Evolutionary conservation across 2,329 filamentous ascomycete species (phyloP).

Genomic region (Hypoxylon sp.): DNA sequence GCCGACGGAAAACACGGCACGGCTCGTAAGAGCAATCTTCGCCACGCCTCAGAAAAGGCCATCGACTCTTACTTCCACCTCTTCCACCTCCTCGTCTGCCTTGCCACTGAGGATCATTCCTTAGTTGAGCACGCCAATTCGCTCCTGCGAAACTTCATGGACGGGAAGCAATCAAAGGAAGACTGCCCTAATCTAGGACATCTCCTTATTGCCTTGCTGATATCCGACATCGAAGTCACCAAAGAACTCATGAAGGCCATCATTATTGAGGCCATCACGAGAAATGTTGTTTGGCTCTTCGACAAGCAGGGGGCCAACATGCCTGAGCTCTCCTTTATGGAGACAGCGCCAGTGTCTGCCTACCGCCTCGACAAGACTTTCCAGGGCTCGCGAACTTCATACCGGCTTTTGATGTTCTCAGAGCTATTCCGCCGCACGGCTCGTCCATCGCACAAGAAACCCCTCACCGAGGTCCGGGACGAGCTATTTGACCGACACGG

Average conservation of each 20-base stretch:
- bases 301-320: conserved; percentile 53
- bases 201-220: conserved; percentile 61
- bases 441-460: conserved; percentile 52
- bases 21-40: conserved; percentile 55
- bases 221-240: conserved; percentile 59
- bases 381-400: conserved; percentile 59
- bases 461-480: conserved; percentile 57
- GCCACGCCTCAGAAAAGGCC: conserved; percentile 64
- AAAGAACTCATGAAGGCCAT: conserved; percentile 56
- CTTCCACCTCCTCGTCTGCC: conserved; percentile 63
- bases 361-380: conserved; percentile 64
- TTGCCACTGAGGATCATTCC: conserved; percentile 54
- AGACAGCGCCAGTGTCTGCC: conserved; percentile 55
- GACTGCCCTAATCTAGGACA: conserved; percentile 62
- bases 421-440: conserved; percentile 62
- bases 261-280: conserved; percentile 62
- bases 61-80: conserved; percentile 66
- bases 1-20: conserved; percentile 44
- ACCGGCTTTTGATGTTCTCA: conserved; percentile 65
- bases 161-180: conserved; percentile 56
- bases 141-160: conserved; percentile 55
- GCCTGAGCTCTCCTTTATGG: conserved; percentile 62
- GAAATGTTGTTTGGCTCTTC: conserved; percentile 66
- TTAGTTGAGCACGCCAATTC: conserved; percentile 58
- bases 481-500: conserved; percentile 61